A percentile compares a stretch with the other conserved stretches of the same genome.
These are phyloP conservation scores for Lentinula detonsa DNA, from an alignment of 768 basidiomycete species.

Conservation along the genomic window DNA sequence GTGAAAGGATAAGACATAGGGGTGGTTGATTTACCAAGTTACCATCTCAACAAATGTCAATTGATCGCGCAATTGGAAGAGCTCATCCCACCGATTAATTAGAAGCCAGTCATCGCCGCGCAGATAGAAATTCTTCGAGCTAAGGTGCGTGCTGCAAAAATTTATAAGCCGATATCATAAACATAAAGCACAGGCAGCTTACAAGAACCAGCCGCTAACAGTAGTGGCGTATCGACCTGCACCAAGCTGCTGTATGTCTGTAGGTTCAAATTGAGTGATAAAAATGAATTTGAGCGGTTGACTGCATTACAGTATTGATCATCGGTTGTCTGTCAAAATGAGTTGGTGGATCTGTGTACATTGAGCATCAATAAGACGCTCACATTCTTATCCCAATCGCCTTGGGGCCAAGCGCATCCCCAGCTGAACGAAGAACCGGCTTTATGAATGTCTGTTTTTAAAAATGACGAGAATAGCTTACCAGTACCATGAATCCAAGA, in stretches of 20 bases:
- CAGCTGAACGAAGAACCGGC: constrained; percentile 26
- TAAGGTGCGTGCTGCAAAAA: constrained; percentile 38
- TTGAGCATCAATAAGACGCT: constrained; percentile 7
- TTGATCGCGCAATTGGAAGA: constrained; percentile 50
- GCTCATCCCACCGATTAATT: constrained; percentile 64
- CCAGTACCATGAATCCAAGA: constrained; percentile 44
- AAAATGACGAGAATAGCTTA: constrained; percentile 14
- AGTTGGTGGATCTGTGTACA: no score
- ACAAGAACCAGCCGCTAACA: constrained; percentile 44
- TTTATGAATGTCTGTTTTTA: neutral
- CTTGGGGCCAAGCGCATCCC: constrained; percentile 61
- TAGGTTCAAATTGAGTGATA: neutral
- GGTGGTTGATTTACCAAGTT: constrained; percentile 42
- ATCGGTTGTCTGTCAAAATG: constrained; percentile 29
- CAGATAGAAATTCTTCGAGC: constrained; percentile 62
- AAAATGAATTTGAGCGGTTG: neutral
- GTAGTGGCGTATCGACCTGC: constrained; percentile 34
- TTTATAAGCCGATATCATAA: neutral
- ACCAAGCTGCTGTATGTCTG: constrained; percentile 40
- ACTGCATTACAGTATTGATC: constrained; percentile 39
- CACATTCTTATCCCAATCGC: constrained; percentile 36
- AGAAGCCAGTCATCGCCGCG: constrained; percentile 65
- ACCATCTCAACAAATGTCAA: constrained; percentile 59
- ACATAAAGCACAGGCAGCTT: constrained; percentile 10
- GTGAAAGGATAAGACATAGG: neutral